Evolutionary conservation across 257 asterid genomes (phyloP).

Genomic region (Rubia yunnanensis): DNA sequence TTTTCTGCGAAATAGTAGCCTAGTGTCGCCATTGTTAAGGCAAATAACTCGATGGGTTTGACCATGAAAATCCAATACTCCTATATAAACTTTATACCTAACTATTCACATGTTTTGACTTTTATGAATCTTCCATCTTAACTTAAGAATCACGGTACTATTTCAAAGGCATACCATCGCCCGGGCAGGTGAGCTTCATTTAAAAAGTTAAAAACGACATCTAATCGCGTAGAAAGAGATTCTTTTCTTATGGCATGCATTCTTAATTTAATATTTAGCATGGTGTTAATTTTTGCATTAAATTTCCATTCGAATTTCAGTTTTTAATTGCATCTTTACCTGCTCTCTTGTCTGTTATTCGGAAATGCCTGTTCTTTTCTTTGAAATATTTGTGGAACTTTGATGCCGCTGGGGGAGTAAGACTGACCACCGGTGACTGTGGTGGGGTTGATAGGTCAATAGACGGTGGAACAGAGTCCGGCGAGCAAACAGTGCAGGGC

Average conservation of each 20-base stretch:
- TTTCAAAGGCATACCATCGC: background rate
- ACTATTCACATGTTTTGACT: background rate
- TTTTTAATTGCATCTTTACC: background rate
- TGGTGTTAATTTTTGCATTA: too few relatives aligned
- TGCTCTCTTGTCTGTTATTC: background rate
- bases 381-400: too few relatives aligned
- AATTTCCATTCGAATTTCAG: too few relatives aligned
- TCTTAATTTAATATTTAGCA: too few relatives aligned
- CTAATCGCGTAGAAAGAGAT: too few relatives aligned
- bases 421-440: too few relatives aligned
- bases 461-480: too few relatives aligned
- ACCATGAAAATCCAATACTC: background rate
- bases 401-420: too few relatives aligned
- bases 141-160: background rate
- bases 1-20: background rate
- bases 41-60: background rate
- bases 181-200: background rate
- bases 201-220: too few relatives aligned
- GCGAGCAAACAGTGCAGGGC: too few relatives aligned
- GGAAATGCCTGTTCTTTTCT: background rate
- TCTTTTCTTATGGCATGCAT: too few relatives aligned
- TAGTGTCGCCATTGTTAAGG: background rate
- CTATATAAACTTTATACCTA: background rate
- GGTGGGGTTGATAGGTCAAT: too few relatives aligned
- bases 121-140: background rate